Conservation (phyloP, 164 flowering plant species). For the Vitis labrusca region DNA sequence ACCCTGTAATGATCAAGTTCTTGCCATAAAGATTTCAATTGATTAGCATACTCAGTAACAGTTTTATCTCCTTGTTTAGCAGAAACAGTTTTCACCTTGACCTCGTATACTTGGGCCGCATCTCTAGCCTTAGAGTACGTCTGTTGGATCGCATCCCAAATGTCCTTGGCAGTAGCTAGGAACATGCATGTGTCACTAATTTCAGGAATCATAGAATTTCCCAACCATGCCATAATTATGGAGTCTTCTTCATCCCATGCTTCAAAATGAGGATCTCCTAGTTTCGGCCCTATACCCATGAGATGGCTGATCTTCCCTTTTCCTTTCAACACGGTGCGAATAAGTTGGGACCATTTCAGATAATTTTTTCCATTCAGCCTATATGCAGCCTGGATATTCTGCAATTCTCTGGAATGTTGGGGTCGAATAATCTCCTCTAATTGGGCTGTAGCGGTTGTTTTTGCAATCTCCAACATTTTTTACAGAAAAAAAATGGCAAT, state of each 20-base stretch:
- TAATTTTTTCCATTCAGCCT: too few relatives aligned
- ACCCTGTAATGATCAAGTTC: too few relatives aligned
- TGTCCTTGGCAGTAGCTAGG: not conserved
- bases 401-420: not conserved
- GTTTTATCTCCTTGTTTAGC: not conserved
- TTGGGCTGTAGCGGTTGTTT: not conserved
- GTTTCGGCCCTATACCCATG: not conserved
- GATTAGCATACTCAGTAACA: not conserved
- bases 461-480: too few relatives aligned
- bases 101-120: too few relatives aligned
- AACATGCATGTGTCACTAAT: not conserved
- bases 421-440: not conserved
- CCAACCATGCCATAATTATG: not conserved
- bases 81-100: not conserved
- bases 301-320: not conserved
- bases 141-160: not conserved
- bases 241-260: not conserved
- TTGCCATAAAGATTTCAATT: too few relatives aligned
- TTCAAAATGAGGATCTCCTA: too few relatives aligned
- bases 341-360: too few relatives aligned
- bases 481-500: too few relatives aligned
- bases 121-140: too few relatives aligned
- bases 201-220: too few relatives aligned
- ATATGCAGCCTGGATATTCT: not conserved
- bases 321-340: too few relatives aligned